phyloP scores from a whole-genome alignment of 805 yeast genomes.

The Komagataella kurtzmanii region DNA sequence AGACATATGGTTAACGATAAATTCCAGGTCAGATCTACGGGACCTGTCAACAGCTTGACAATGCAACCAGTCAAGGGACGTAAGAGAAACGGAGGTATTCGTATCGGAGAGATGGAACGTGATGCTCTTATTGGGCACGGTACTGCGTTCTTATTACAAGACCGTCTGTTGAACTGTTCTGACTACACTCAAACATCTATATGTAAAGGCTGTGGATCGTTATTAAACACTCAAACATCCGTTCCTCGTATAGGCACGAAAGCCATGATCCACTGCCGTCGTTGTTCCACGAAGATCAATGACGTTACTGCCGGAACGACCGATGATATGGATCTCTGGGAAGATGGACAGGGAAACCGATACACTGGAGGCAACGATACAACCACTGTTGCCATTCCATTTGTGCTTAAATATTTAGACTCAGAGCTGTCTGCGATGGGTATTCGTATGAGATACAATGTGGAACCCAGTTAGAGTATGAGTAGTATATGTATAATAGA shows the following conservation, averaged over 20 bases:
- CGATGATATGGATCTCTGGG: constrained; percentile 78
- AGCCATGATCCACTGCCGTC: constrained; percentile 75
- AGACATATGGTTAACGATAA: constrained; percentile 99
- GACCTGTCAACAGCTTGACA: constrained; percentile 92
- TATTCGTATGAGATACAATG: constrained; percentile 81
- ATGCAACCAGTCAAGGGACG: constrained; percentile 99
- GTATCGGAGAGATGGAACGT: constrained; percentile 99
- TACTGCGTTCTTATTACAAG: constrained; percentile 88
- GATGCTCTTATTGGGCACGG: constrained; percentile 99
- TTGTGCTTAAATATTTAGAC: constrained; percentile 88
- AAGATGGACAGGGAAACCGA: constrained; percentile 89
- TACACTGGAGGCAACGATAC: constrained; percentile 88
- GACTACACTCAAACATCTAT: constrained; percentile 88
- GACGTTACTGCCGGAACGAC: constrained; percentile 36
- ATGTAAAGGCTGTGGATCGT: constrained; percentile 89
- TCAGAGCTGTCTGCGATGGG: constrained; percentile 98
- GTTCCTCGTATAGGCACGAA: constrained; percentile 84
- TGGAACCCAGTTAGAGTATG: constrained; percentile 37
- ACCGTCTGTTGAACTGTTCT: constrained; percentile 86
- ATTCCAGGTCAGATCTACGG: constrained; percentile 98
- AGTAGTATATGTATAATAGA: not conserved
- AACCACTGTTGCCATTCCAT: constrained; percentile 94
- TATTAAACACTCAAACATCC: constrained; percentile 77
- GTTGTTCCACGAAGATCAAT: constrained; percentile 70
- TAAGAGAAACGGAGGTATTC: constrained; percentile 97